Evolutionary conservation across 176 grass and related monocot species (phyloP).

Genomic region (Pontederia paniculata): DNA sequence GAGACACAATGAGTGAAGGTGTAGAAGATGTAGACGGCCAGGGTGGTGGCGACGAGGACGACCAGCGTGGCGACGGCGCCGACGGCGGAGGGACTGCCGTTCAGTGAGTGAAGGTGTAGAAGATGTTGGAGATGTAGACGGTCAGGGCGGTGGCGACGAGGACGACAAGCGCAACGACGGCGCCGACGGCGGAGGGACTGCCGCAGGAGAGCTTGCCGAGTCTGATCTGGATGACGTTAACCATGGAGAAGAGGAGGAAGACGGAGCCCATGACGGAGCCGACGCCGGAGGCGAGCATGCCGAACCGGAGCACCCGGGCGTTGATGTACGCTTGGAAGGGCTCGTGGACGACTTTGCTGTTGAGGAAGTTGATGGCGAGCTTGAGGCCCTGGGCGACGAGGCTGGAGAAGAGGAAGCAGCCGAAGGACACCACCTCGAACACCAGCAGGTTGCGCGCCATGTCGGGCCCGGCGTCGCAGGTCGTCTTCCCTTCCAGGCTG

Average conservation of each 20-base stretch:
- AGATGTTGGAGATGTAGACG: conserved; percentile 37
- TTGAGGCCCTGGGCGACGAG: conserved; percentile 41
- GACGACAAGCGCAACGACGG: conserved; percentile 21
- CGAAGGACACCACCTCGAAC: conserved; percentile 20
- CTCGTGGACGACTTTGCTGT: conserved; percentile 20
- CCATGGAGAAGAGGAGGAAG: conserved; percentile 44
- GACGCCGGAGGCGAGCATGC: conserved; percentile 14
- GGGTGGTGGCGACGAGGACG: too few relatives aligned
- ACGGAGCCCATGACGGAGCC: conserved; percentile 46
- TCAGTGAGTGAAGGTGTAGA: conserved; percentile 25
- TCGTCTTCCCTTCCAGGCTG: neutral
- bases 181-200: conserved; percentile 23
- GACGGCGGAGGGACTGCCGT: too few relatives aligned
- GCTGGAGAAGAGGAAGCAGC: conserved; percentile 49
- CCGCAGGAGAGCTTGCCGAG: conserved; percentile 32
- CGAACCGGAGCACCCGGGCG: conserved; percentile 24
- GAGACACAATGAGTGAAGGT: too few relatives aligned
- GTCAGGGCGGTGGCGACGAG: conserved; percentile 25
- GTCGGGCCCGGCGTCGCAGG: neutral
- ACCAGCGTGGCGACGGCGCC: too few relatives aligned
- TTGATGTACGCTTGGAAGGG: conserved; percentile 6
- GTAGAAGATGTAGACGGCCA: too few relatives aligned
- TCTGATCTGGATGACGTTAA: conserved; percentile 48
- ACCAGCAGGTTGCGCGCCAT: neutral
- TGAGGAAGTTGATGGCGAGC: conserved; percentile 24